These are phyloP conservation scores for Inga leiocalycina DNA, from an alignment of 306 rosid species.

Conservation along the genomic window DNA sequence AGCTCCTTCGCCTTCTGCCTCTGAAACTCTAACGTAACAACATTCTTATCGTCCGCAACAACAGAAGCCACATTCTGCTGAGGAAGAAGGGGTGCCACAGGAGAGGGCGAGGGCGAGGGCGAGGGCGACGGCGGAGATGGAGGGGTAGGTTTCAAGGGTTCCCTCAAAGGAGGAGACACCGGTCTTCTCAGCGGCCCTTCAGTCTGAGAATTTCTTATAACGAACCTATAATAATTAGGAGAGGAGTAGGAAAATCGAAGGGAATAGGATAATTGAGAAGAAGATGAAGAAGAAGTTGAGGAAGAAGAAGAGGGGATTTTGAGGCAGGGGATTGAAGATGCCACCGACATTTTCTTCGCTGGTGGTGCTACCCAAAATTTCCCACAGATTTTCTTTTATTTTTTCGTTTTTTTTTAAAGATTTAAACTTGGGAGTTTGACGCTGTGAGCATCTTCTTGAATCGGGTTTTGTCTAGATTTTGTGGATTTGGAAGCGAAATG, in stretches of 20 bases:
- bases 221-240: constrained; percentile 39
- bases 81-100: constrained; percentile 31
- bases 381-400: neutral
- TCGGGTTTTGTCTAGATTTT: constrained; percentile 32
- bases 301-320: constrained; percentile 62
- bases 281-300: constrained; percentile 46
- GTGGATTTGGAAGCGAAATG: constrained; percentile 32
- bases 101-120: constrained; percentile 32
- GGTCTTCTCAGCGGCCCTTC: constrained; percentile 95
- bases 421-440: neutral
- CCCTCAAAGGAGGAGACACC: constrained; percentile 62
- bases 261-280: constrained; percentile 42
- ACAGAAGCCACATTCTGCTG: constrained; percentile 33
- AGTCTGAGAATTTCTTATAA: constrained; percentile 71
- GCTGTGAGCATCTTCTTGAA: constrained; percentile 36
- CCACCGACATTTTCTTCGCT: constrained; percentile 63
- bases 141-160: constrained; percentile 56
- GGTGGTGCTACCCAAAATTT: neutral
- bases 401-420: neutral
- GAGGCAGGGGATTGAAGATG: constrained; percentile 65
- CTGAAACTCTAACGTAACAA: constrained; percentile 78
- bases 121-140: constrained; percentile 48
- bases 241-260: constrained; percentile 43
- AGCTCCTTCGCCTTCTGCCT: constrained; percentile 89
- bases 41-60: constrained; percentile 51